Base-by-base conservation (phyloP, 306 rosid genomes). In the Cucurbita moschata region DNA sequence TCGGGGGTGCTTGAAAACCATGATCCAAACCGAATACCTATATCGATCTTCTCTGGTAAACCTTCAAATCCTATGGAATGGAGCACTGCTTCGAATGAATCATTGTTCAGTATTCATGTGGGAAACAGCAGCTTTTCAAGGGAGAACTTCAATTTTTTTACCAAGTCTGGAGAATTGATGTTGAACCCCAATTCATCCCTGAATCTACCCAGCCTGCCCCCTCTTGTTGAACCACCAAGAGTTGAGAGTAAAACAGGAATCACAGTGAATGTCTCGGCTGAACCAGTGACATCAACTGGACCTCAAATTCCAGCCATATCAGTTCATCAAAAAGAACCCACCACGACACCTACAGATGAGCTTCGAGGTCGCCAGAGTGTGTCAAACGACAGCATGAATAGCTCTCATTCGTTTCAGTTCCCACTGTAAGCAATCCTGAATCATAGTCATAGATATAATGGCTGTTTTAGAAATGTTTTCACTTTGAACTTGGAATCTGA, bases 11-110 rank as follows among this genome's bases (percentile, higher is more conserved):
- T 50, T 7, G 61, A 15, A 37, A 40, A 35, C 49, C 57, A 75
- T 5, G 78, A 75, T n/a, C 78, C 78, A 9, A 64, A 50, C 39
- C 35, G 78, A 38, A 63, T 75, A 16, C 78, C 78, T 0, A 4
- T 49, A 7, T 75, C 78, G 6, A 64, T 75, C 35, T 75, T 75
- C 62, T 30, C 78, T 50, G 10, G 72, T 49, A 75, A 7, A 75
- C 62, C 78, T 18, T 63, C 78, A n/a, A 75, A 64, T 51, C 78
- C 78, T 2, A 75, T 8, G 61, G 78, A 75, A 61, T 75, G 78
- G 78, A 75, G 78, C 55, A 44, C 68, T 15, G 78, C 78, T 51
- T 75, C 78, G 21, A 75, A 49, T 37, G 78, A 75, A 75, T 75
- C 78, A 16, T 63, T 75, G 37, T 75, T 75, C 52, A 75, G 78